Evolutionary conservation across 208 protist genomes (phyloP).

Genomic region (Crithidia mellificae): DNA sequence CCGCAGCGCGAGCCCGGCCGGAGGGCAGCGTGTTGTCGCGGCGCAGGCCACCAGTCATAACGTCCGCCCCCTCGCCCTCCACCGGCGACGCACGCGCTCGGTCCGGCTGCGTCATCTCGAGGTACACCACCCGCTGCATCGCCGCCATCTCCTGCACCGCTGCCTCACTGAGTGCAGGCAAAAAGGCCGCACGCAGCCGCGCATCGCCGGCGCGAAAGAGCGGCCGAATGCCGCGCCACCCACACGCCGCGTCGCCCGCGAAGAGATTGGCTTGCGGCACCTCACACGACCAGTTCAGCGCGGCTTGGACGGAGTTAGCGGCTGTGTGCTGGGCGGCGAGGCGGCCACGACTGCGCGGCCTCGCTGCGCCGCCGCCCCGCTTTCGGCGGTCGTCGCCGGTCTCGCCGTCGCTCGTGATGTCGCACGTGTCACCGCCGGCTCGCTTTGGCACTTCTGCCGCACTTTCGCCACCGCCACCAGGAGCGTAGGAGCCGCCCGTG

Average conservation of each 20-base stretch:
- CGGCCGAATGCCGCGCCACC: conserved; percentile 34
- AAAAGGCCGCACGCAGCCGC: conserved; percentile 11
- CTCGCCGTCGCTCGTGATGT: conserved; percentile 5
- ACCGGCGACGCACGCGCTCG: background rate
- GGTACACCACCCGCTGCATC: conserved; percentile 18
- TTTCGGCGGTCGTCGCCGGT: background rate
- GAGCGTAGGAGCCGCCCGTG: too few relatives aligned
- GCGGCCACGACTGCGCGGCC: background rate
- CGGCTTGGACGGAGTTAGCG: background rate
- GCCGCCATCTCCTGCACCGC: background rate
- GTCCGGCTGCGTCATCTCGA: background rate
- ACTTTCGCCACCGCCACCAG: background rate
- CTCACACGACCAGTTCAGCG: background rate
- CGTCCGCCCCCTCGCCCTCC: background rate
- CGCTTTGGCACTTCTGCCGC: background rate
- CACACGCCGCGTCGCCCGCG: conserved; percentile 30
- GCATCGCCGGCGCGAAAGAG: conserved; percentile 23
- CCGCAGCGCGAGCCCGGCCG: background rate
- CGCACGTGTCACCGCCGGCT: conserved; percentile 2
- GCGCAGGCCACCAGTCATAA: background rate
- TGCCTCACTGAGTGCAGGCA: background rate
- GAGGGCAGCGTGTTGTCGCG: background rate
- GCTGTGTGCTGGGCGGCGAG: too few relatives aligned
- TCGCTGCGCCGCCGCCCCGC: background rate
- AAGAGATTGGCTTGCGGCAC: conserved; percentile 39